phyloP scores from a whole-genome alignment of 306 rosid species.

The Quercus variabilis region DNA sequence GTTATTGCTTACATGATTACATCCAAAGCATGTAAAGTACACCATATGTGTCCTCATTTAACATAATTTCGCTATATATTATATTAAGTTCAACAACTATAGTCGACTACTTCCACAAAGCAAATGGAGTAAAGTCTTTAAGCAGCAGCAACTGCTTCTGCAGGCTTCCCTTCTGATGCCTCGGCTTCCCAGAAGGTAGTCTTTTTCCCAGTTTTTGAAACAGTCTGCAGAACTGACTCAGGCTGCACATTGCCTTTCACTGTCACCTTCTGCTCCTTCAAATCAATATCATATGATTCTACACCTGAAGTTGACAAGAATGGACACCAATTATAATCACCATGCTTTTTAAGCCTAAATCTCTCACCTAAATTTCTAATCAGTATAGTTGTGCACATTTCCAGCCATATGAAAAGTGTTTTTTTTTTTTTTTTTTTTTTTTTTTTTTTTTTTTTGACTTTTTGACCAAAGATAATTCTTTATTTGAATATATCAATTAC shows the following conservation, averaged over 20 bases:
- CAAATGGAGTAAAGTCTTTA: slow-evolving; percentile 21
- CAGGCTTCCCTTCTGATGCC: slow-evolving; percentile 32
- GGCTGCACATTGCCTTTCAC: slow-evolving; percentile 74
- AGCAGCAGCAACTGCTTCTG: slow-evolving; percentile 48
- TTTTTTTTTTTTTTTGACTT: too few relatives aligned
- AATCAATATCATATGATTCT: slow-evolving; percentile 78
- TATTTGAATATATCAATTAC: background rate
- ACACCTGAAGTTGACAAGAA: slow-evolving; percentile 53
- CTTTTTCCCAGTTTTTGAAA: slow-evolving; percentile 87
- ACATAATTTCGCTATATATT: background rate
- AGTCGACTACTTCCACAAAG: slow-evolving; percentile 14
- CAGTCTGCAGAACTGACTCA: slow-evolving; percentile 69
- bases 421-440: too few relatives aligned
- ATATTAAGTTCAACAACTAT: slow-evolving; percentile 9
- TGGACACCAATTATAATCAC: background rate
- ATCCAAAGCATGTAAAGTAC: slow-evolving; percentile 5
- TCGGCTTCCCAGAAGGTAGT: slow-evolving; percentile 56
- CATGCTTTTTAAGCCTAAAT: background rate
- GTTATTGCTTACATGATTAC: slow-evolving; percentile 16
- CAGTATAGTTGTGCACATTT: background rate
- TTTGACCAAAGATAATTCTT: background rate
- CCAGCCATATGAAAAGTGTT: background rate
- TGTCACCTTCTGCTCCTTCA: slow-evolving; percentile 88
- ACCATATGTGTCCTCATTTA: slow-evolving; percentile 15
- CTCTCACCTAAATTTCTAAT: background rate